Conservation (phyloP, 345 rosid species). For the Raphanus raphanistrum region DNA sequence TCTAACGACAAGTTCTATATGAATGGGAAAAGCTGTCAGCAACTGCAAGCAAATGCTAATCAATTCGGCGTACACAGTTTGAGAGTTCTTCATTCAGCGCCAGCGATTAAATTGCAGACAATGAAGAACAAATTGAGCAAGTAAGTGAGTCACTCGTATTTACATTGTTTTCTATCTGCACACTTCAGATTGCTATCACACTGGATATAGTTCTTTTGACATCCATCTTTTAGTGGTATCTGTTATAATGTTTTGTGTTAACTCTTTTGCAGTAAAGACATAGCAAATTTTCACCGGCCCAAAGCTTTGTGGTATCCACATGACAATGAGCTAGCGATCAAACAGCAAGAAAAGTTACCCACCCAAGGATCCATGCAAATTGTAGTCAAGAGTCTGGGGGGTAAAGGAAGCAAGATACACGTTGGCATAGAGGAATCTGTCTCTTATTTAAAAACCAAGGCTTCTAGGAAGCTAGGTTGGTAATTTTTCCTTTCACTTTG, state of each 20-base stretch:
- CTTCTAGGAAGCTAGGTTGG: constrained; percentile 91
- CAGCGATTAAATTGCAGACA: constrained; percentile 90
- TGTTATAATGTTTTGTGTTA: constrained; percentile 17
- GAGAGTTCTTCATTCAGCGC: constrained; percentile 87
- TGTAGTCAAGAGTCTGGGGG: constrained; percentile 90
- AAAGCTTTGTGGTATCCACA: constrained; percentile 95
- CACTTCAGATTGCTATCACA: constrained; percentile 4
- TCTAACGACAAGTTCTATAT: constrained; percentile 88
- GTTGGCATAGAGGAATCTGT: constrained; percentile 79
- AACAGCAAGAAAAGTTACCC: constrained; percentile 76
- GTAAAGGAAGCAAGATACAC: constrained; percentile 89
- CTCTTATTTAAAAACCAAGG: constrained; percentile 82
- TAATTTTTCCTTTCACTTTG: constrained; percentile 25
- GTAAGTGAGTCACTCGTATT: constrained; percentile 50
- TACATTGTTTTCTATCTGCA: constrained; percentile 8
- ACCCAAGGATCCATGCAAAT: constrained; percentile 79
- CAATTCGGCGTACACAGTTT: constrained; percentile 66
- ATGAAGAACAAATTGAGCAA: constrained; percentile 93
- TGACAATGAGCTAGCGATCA: constrained; percentile 86
- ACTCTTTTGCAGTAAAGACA: constrained; percentile 75
- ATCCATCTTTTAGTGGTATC: constrained; percentile 13
- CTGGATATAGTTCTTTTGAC: neutral
- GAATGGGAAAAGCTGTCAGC: constrained; percentile 84
- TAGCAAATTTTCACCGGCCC: constrained; percentile 93
- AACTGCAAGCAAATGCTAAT: constrained; percentile 69